Evolutionary conservation across 2,329 filamentous ascomycete species (phyloP), one percentile per base, ranked within the genome.

Genomic region (Pestalotiopsis sp.): DNA sequence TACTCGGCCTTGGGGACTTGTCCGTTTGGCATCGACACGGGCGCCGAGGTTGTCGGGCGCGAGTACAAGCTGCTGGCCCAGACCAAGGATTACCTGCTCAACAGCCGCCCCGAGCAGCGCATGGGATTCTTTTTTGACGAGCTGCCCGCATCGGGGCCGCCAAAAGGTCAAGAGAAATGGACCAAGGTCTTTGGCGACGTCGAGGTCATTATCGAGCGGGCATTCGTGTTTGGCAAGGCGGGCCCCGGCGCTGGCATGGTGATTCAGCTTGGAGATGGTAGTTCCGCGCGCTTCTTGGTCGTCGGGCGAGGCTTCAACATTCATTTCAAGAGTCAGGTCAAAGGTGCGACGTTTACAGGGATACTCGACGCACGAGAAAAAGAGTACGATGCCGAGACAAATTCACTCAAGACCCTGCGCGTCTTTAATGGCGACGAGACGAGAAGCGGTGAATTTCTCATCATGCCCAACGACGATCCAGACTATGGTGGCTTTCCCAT

Each of bases 401-500:
- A 71, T 13, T 62, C 71, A 20, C 62, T 75, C 39, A 65, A 41
- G 13, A 74, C 70, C 6, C 66, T 65, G 17, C 69, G 71, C 45
- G 67, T 71, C 7, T 59, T 75, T 57, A 74, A 74, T 69, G 73
- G 73, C 57, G 73, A 75, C 67, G 81, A 83, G 74, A 83, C 81
- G 1, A 74, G 81, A 57, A 79, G 78, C 71, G 86, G 86, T 1
- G 77, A 78, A 61, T 84, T 81, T 62, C 73, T 81, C 20, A 85
- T 88, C 71, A 89, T 89, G 87, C 87, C 85, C 0, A 86, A 83
- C 68, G 84, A 87, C 41, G 80, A 87, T 41, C 85, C 86, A 0
- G 86, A 88, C 69, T 88, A 88, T 73, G 86, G 86, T 1, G 84
- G 84, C 0, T 88, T 88, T 68, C 85, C 85, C 0, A 88, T 88